Percentiles rank a stretch among this genome's conserved stretches.
phyloP scores from a whole-genome alignment of 2,329 filamentous ascomycete genomes.

The Trichoderma sp. region DNA sequence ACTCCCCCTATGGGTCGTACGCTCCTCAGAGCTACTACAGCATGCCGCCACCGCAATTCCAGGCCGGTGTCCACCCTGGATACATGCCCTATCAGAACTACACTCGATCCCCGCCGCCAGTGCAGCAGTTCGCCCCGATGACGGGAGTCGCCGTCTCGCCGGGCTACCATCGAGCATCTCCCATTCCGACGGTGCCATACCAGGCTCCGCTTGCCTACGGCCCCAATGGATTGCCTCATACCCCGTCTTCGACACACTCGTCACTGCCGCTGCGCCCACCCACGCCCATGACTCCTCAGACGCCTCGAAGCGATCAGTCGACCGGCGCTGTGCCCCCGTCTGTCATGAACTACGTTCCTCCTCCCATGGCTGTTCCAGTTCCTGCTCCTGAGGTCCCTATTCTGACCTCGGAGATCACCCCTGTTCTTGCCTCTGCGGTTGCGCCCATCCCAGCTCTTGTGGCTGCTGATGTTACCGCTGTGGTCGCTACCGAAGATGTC shows the following conservation, averaged over 20 bases:
- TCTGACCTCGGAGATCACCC: neutral
- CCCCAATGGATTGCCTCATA: conserved; percentile 48
- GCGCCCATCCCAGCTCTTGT: conserved; percentile 31
- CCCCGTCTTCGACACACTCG: conserved; percentile 57
- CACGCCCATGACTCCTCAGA: conserved; percentile 53
- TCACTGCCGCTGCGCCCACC: conserved; percentile 47
- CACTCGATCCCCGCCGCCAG: conserved; percentile 52
- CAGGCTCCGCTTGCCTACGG: conserved; percentile 53
- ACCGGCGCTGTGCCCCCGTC: conserved; percentile 22
- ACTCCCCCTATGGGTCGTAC: conserved; percentile 57
- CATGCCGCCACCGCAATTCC: conserved; percentile 60
- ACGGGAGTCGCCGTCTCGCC: conserved; percentile 50
- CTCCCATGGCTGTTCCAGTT: conserved; percentile 30
- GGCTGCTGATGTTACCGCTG: neutral
- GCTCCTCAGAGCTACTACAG: conserved; percentile 51
- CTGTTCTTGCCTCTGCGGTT: conserved; percentile 6
- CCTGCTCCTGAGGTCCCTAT: conserved; percentile 27
- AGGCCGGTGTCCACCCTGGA: conserved; percentile 49
- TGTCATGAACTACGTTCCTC: no score
- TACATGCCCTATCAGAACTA: conserved; percentile 56
- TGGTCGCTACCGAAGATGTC: neutral
- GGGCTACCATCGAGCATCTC: conserved; percentile 55
- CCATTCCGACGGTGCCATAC: conserved; percentile 59
- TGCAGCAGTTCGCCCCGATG: conserved; percentile 59
- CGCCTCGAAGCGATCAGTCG: conserved; percentile 34